These are phyloP conservation scores for Paraurostyla sp. DNA, from an alignment of 73 alveolate species.

Conservation along the genomic window DNA sequence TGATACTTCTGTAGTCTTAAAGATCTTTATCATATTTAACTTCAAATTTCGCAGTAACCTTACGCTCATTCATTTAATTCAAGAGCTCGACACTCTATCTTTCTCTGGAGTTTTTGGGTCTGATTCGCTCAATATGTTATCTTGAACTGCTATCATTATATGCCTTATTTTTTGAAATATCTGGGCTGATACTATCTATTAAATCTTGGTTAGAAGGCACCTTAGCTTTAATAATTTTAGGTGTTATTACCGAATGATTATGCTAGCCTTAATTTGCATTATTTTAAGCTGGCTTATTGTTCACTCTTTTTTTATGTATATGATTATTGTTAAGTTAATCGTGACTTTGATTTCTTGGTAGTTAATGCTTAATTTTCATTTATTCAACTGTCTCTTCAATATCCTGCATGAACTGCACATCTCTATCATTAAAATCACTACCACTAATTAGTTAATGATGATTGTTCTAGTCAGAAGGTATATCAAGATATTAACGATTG, in stretches of 20 bases:
- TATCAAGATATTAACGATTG: no score
- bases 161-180: neutral
- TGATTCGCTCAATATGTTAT: neutral
- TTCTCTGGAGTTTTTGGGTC: constrained; percentile 17
- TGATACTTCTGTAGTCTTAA: neutral
- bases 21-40: constrained; percentile 6
- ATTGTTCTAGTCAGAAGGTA: neutral
- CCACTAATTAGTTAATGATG: constrained; percentile 23
- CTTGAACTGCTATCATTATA: neutral
- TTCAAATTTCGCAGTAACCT: neutral
- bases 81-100: neutral
- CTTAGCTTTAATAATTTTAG: neutral
- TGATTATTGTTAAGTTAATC: no score
- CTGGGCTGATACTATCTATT: no score
- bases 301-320: no score
- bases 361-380: neutral
- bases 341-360: neutral
- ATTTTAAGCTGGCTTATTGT: no score
- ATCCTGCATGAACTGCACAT: constrained; percentile 8
- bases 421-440: constrained; percentile 12
- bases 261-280: neutral
- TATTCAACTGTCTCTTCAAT: constrained; percentile 2
- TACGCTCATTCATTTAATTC: neutral
- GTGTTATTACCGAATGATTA: neutral
- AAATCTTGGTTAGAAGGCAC: no score